phyloP scores from a whole-genome alignment of 176 grass and related monocot genomes.

The Eremochloa ophiuroides region DNA sequence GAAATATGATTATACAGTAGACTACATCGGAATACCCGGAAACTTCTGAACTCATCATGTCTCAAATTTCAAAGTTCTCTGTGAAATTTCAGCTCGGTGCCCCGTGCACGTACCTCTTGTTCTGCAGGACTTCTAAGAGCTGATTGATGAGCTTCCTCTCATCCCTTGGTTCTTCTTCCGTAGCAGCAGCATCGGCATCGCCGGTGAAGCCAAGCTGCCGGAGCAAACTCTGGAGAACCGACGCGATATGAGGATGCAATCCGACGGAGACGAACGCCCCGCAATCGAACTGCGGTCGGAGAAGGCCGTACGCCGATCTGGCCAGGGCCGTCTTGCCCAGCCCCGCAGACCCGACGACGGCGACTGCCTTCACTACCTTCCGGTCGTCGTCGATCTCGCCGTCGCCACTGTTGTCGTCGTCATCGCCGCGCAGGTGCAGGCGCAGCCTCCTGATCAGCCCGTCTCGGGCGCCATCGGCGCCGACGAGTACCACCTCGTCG shows the following conservation, averaged over 20 bases:
- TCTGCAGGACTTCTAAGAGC: background rate
- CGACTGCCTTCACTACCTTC: background rate
- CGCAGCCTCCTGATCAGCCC: background rate
- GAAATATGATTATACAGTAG: no score
- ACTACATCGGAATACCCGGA: no score
- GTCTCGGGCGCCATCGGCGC: background rate
- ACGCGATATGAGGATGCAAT: background rate
- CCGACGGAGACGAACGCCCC: background rate
- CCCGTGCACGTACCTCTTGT: constrained; percentile 24
- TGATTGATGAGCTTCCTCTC: background rate
- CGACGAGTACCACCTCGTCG: background rate
- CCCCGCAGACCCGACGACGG: background rate
- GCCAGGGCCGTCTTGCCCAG: constrained; percentile 2
- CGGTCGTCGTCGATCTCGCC: background rate
- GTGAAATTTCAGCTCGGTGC: background rate
- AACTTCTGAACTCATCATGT: background rate
- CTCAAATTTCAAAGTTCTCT: background rate
- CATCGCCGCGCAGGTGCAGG: background rate
- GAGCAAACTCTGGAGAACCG: background rate
- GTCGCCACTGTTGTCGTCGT: background rate
- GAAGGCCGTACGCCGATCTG: background rate
- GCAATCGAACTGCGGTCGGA: background rate
- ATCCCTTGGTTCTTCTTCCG: background rate
- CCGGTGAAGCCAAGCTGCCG: background rate
- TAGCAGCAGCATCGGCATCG: background rate